Evolutionary conservation across 2,329 filamentous ascomycete genomes (phyloP).

Genomic region (Pyricularia sp.): DNA sequence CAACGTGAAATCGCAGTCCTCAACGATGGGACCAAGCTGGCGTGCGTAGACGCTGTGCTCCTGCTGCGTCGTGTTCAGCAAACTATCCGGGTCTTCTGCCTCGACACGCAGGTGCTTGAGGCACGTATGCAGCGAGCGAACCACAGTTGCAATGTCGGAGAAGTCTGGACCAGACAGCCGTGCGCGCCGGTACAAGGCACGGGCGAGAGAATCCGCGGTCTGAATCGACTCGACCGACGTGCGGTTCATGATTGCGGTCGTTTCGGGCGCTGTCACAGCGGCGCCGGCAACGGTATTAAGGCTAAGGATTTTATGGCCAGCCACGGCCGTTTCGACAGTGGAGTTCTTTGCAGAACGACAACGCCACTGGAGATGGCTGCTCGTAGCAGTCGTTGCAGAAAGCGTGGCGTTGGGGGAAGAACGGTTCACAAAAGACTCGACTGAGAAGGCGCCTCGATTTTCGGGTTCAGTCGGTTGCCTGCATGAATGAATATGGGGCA

Average conservation of each 20-base stretch:
- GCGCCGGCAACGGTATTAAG: neutral
- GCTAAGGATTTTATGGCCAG: neutral
- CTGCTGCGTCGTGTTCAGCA: slow-evolving; percentile 28
- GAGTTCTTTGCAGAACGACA: neutral
- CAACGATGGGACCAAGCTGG: slow-evolving; percentile 37
- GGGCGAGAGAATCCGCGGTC: slow-evolving; percentile 40
- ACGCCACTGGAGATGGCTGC: neutral
- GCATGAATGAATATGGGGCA: neutral
- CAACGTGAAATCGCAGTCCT: slow-evolving; percentile 42
- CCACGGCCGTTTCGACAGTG: neutral
- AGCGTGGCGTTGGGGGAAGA: neutral
- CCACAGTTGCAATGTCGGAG: slow-evolving; percentile 32
- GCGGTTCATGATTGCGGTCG: slow-evolving; percentile 13
- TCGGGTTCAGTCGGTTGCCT: neutral
- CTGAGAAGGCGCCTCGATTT: neutral
- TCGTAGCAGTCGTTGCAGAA: neutral
- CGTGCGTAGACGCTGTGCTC: slow-evolving; percentile 28
- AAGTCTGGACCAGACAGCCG: slow-evolving; percentile 35
- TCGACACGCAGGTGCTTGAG: slow-evolving; percentile 46
- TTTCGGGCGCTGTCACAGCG: slow-evolving; percentile 12
- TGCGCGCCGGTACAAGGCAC: slow-evolving; percentile 40
- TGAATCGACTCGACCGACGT: slow-evolving; percentile 34
- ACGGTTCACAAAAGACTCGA: neutral
- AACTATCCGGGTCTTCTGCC: slow-evolving; percentile 41
- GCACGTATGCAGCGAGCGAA: slow-evolving; percentile 40